phyloP scores from a whole-genome alignment of 768 basidiomycete species.

The Boletus fagicola region DNA sequence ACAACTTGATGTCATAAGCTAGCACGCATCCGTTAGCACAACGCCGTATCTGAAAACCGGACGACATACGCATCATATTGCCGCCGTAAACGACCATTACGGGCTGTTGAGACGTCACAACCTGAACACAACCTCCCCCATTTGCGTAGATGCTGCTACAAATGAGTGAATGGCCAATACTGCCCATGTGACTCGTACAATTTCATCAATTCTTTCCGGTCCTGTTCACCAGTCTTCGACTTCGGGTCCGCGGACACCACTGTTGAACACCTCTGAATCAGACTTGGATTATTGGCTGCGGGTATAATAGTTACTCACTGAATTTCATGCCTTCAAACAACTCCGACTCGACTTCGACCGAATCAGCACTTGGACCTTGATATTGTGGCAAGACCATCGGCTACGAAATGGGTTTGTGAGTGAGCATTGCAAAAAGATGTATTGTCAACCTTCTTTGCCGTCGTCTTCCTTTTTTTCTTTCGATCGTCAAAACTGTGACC shows the following conservation, averaged over 20 bases:
- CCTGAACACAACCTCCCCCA: slow-evolving; percentile 64
- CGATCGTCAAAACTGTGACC: slow-evolving; percentile 33
- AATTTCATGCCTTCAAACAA: slow-evolving; percentile 78
- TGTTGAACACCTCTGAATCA: slow-evolving; percentile 31
- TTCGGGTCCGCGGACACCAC: slow-evolving; percentile 77
- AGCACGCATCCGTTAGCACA: neutral
- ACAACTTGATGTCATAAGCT: slow-evolving; percentile 71
- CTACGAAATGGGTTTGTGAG: slow-evolving; percentile 33
- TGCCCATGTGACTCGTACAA: slow-evolving; percentile 42
- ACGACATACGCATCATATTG: slow-evolving; percentile 57
- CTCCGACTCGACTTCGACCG: slow-evolving; percentile 56
- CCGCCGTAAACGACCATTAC: slow-evolving; percentile 69
- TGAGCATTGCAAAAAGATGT: neutral
- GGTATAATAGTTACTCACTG: slow-evolving; percentile 47
- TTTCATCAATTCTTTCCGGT: slow-evolving; percentile 68
- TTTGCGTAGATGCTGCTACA: slow-evolving; percentile 60
- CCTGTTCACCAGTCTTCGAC: slow-evolving; percentile 61
- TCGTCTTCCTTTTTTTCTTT: slow-evolving; percentile 31
- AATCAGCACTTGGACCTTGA: slow-evolving; percentile 59
- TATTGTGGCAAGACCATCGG: slow-evolving; percentile 62
- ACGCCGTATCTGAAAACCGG: neutral
- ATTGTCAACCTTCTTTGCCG: slow-evolving; percentile 26
- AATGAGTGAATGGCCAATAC: slow-evolving; percentile 2
- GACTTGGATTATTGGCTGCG: neutral
- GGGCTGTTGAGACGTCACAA: slow-evolving; percentile 52